A percentile compares a stretch with the other conserved stretches of the same genome.
Evolutionary conservation across 805 yeast genomes (phyloP).

Genomic region (Metschnikowia proteae): DNA sequence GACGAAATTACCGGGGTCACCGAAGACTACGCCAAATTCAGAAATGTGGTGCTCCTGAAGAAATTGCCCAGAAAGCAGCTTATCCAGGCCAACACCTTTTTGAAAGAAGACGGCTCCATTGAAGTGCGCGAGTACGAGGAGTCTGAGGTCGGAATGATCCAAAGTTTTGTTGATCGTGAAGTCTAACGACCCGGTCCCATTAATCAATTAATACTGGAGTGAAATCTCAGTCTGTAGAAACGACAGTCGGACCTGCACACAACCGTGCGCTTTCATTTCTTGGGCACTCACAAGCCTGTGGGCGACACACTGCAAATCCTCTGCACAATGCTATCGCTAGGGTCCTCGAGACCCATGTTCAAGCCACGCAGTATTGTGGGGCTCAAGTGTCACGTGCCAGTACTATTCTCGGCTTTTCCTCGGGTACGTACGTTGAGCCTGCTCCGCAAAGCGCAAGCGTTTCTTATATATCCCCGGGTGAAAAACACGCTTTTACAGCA

Average conservation of each 20-base stretch:
- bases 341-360: not conserved
- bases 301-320: not conserved
- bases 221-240: not conserved
- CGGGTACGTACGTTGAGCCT: not conserved
- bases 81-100: slow-evolving; percentile 73
- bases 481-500: not conserved
- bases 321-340: slow-evolving; percentile 3
- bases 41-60: slow-evolving; percentile 65
- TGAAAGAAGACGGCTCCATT: slow-evolving; percentile 41
- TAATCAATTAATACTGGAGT: not conserved
- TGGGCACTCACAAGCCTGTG: not conserved
- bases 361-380: not conserved
- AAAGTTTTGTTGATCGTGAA: slow-evolving; percentile 60
- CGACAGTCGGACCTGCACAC: not conserved
- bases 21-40: slow-evolving; percentile 56
- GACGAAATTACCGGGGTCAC: slow-evolving; percentile 65
- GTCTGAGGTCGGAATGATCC: slow-evolving; percentile 70
- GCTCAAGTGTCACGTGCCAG: not conserved
- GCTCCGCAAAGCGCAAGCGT: not conserved
- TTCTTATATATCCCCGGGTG: not conserved
- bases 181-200: slow-evolving; percentile 16
- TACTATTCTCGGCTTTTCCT: not conserved
- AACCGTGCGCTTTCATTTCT: not conserved
- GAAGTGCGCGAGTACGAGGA: slow-evolving; percentile 71
- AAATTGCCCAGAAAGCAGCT: slow-evolving; percentile 82